These are phyloP conservation scores for Pseudotsuga menziesii DNA, from an alignment of 75 land plant species.

Conservation along the genomic window DNA sequence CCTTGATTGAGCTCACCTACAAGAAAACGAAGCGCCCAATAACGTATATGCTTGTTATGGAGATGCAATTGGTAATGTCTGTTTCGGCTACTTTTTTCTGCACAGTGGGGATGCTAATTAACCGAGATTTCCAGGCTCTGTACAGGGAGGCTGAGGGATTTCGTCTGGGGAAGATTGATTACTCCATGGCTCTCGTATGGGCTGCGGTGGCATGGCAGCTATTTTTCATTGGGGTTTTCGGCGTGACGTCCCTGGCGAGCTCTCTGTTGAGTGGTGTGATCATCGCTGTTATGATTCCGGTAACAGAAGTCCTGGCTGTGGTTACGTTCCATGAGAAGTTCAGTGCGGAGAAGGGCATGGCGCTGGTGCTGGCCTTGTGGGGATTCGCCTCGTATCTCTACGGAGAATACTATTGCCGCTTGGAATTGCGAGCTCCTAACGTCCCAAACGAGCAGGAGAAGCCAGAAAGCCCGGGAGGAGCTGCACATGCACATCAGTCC, in stretches of 20 bases:
- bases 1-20: constrained; percentile 20
- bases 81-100: constrained; percentile 17
- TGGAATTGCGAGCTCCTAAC: no score
- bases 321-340: constrained; percentile 22
- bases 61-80: constrained; percentile 16
- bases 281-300: constrained; percentile 15
- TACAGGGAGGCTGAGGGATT: constrained; percentile 16
- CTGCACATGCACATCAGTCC: no score
- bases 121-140: constrained; percentile 16
- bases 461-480: no score
- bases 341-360: constrained; percentile 16
- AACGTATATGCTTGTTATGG: constrained; percentile 14
- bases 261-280: constrained; percentile 19
- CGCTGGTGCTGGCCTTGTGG: constrained; percentile 21
- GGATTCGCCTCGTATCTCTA: constrained; percentile 21
- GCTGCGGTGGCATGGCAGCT: constrained; percentile 18
- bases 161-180: constrained; percentile 13
- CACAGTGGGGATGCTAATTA: constrained; percentile 18
- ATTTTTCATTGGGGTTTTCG: constrained; percentile 14
- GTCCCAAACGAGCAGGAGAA: no score
- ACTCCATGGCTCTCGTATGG: constrained; percentile 14
- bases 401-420: neutral
- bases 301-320: constrained; percentile 18
- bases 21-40: neutral
- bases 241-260: constrained; percentile 14